Conservation (phyloP, 768 basidiomycete species). For the Cyclocybe cylindracea region DNA sequence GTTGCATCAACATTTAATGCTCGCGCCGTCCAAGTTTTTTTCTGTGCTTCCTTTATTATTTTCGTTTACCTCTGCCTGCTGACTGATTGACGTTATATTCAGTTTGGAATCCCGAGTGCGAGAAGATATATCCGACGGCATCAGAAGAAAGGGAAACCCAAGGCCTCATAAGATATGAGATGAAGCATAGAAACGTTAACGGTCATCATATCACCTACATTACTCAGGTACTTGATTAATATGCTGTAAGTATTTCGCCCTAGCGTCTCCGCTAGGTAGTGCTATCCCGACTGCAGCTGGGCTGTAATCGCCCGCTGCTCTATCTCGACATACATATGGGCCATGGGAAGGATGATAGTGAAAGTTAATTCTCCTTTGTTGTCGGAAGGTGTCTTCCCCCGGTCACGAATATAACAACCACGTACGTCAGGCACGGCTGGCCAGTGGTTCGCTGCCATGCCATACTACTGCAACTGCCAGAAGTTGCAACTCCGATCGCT, state of each 20-base stretch:
- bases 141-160: slow-evolving; percentile 34
- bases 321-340: background rate
- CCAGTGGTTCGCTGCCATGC: too few species aligned
- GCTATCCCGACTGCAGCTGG: background rate
- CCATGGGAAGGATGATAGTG: slow-evolving; percentile 1
- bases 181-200: background rate
- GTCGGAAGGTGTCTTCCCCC: slow-evolving; percentile 13
- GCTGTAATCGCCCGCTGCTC: too few species aligned
- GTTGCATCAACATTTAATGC: background rate
- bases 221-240: background rate
- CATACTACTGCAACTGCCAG: too few species aligned
- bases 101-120: slow-evolving; percentile 69
- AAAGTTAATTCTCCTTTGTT: slow-evolving; percentile 13
- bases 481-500: too few species aligned
- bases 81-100: slow-evolving; percentile 15
- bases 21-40: slow-evolving; percentile 1
- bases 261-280: background rate
- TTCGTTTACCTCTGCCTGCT: slow-evolving; percentile 14
- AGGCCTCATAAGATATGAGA: slow-evolving; percentile 26
- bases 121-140: slow-evolving; percentile 54
- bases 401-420: background rate
- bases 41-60: slow-evolving; percentile 6
- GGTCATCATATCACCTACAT: background rate
- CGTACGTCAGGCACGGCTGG: too few species aligned
- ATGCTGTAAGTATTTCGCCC: background rate